phyloP scores from a whole-genome alignment of 305 asterid species.

The Fraxinus albicans region DNA sequence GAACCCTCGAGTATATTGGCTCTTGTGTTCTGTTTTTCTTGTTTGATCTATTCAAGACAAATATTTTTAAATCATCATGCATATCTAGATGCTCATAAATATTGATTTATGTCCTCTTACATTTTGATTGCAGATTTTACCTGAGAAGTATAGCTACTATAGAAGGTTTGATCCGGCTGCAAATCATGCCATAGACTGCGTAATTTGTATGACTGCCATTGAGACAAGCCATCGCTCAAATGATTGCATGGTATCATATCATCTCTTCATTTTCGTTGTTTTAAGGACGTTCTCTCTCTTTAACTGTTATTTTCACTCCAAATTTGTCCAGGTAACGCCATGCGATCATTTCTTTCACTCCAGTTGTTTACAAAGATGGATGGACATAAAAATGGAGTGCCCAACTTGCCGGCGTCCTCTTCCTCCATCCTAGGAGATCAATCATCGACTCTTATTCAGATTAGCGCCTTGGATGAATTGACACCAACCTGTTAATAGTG shows the following conservation, averaged over 20 bases:
- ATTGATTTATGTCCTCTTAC: slow-evolving; percentile 3
- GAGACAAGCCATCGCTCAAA: slow-evolving; percentile 65
- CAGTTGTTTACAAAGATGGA: slow-evolving; percentile 94
- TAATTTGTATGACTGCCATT: slow-evolving; percentile 92
- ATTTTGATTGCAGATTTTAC: slow-evolving; percentile 68
- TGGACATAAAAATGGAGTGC: slow-evolving; percentile 99
- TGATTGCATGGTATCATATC: slow-evolving; percentile 75
- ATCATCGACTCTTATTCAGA: not conserved
- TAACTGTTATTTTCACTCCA: slow-evolving; percentile 1
- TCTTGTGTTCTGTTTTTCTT: not conserved
- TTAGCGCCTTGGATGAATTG: slow-evolving; percentile 8
- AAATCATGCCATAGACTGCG: slow-evolving; percentile 70
- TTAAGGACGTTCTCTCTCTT: not conserved
- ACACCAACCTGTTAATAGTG: slow-evolving; percentile 41
- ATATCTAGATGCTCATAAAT: not conserved
- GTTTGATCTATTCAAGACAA: not conserved
- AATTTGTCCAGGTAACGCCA: slow-evolving; percentile 69
- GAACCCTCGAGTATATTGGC: not conserved
- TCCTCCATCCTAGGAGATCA: slow-evolving; percentile 72
- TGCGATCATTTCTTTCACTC: slow-evolving; percentile 98
- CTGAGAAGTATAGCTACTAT: slow-evolving; percentile 87
- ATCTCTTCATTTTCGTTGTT: slow-evolving; percentile 1
- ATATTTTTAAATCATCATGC: not conserved
- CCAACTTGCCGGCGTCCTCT: slow-evolving; percentile 97
- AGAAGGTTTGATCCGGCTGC: slow-evolving; percentile 72